Evolutionary conservation across 352 stramenopile genomes (phyloP).

Genomic region (Pythium dissimile): DNA sequence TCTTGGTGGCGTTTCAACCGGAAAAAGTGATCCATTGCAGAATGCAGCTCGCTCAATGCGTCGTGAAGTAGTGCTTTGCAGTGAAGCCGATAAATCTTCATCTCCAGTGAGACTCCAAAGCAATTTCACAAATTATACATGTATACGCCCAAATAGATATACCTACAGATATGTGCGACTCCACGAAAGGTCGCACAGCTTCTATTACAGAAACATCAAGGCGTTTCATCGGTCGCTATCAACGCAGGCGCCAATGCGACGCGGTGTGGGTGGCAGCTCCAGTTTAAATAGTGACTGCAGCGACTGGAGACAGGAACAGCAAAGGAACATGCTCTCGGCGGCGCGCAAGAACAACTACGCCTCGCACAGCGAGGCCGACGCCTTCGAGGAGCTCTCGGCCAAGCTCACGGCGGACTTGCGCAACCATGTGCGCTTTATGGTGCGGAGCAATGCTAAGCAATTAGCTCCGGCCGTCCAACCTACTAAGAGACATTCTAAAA

Average conservation of each 20-base stretch:
- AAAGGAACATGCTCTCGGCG: constrained; percentile 31
- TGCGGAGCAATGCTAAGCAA: constrained; percentile 15
- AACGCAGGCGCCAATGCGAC: no score
- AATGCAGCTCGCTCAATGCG: no score
- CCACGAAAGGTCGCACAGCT: constrained; percentile 20
- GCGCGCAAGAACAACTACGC: constrained; percentile 62
- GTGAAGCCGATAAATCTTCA: no score
- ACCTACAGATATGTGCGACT: not conserved
- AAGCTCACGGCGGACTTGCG: constrained; percentile 86
- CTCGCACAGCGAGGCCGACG: constrained; percentile 56
- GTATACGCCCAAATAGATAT: no score
- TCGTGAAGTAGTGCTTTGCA: no score
- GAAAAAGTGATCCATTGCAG: no score
- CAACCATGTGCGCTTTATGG: constrained; percentile 85
- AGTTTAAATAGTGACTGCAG: no score
- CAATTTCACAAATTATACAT: not conserved
- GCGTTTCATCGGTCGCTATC: constrained; percentile 3
- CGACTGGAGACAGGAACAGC: not conserved
- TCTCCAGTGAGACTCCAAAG: not conserved
- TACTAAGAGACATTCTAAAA: no score
- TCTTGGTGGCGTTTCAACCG: no score
- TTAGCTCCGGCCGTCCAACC: not conserved
- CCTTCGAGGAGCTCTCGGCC: constrained; percentile 78
- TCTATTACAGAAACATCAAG: not conserved
- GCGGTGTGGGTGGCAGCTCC: no score